Evolutionary conservation across 73 alveolate genomes (phyloP).

Genomic region (Paramecium sonneborni): DNA sequence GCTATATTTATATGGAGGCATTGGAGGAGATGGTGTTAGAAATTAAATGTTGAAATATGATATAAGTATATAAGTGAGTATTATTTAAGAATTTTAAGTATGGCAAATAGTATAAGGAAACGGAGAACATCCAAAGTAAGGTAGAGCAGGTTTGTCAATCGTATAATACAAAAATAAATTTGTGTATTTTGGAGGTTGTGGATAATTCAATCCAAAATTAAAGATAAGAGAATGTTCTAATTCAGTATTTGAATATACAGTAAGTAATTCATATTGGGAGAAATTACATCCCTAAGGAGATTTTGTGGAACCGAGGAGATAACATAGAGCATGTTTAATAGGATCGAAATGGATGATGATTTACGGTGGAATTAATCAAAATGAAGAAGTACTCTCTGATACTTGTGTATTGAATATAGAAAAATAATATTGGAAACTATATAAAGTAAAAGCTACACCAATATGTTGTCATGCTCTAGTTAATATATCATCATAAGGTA

Average conservation of each 20-base stretch:
- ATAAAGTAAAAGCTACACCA: background rate
- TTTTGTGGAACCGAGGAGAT: constrained; percentile 20
- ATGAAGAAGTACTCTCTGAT: constrained; percentile 37
- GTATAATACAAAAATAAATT: constrained; percentile 23
- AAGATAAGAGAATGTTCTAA: constrained; percentile 24
- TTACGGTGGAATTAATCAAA: constrained; percentile 5
- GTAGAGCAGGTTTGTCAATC: constrained; percentile 11
- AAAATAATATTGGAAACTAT: background rate
- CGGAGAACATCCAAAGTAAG: constrained; percentile 44
- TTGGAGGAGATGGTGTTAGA: constrained; percentile 52
- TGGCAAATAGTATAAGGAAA: background rate
- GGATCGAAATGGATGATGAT: constrained; percentile 38
- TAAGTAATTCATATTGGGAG: background rate
- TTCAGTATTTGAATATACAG: background rate
- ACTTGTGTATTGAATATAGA: constrained; percentile 14
- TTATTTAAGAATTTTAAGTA: background rate
- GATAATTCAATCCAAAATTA: constrained; percentile 4
- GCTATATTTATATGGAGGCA: constrained; percentile 33
- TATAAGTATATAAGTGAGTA: background rate
- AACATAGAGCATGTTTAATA: constrained; percentile 24
- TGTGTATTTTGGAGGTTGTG: constrained; percentile 40
- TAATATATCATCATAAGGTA: background rate
- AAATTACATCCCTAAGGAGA: constrained; percentile 20
- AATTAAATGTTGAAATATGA: constrained; percentile 32
- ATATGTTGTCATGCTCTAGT: constrained; percentile 28